phyloP scores from a whole-genome alignment of 306 rosid genomes.

The Cyclanthera cordifolia region DNA sequence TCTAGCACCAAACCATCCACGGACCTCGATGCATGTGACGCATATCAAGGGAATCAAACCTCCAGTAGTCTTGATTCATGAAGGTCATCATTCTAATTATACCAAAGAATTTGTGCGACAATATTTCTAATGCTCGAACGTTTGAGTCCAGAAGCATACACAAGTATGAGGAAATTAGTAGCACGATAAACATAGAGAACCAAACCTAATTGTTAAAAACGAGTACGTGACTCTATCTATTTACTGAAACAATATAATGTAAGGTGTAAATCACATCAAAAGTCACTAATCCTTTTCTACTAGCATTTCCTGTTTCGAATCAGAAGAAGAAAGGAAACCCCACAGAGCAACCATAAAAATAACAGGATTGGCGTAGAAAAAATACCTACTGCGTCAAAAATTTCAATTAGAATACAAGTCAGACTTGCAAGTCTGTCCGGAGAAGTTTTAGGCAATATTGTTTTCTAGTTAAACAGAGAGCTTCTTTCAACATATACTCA shows the following conservation, averaged over 20 bases:
- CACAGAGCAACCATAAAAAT: not conserved
- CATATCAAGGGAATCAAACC: not conserved
- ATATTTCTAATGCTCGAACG: not conserved
- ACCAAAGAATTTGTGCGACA: not conserved
- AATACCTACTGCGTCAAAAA: not conserved
- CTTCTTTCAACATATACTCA: not conserved
- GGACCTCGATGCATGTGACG: not conserved
- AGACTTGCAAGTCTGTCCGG: not conserved
- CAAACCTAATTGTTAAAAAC: not conserved
- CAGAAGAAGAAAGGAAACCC: not conserved
- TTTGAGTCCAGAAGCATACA: not conserved
- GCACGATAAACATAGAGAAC: not conserved
- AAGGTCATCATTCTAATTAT: not conserved
- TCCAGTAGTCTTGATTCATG: conserved; percentile 3
- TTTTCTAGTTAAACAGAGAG: not conserved
- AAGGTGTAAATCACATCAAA: not conserved
- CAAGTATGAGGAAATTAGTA: not conserved
- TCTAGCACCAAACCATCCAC: conserved; percentile 7
- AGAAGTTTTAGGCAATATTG: not conserved
- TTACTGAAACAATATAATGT: not conserved
- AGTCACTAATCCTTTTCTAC: not conserved
- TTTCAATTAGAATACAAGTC: not conserved
- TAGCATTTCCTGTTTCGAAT: not conserved
- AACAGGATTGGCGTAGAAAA: not conserved
- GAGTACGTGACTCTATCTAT: not conserved